These are phyloP conservation scores for Exophiala sp. DNA, from an alignment of 2,329 filamentous ascomycete species.

Conservation along the genomic window DNA sequence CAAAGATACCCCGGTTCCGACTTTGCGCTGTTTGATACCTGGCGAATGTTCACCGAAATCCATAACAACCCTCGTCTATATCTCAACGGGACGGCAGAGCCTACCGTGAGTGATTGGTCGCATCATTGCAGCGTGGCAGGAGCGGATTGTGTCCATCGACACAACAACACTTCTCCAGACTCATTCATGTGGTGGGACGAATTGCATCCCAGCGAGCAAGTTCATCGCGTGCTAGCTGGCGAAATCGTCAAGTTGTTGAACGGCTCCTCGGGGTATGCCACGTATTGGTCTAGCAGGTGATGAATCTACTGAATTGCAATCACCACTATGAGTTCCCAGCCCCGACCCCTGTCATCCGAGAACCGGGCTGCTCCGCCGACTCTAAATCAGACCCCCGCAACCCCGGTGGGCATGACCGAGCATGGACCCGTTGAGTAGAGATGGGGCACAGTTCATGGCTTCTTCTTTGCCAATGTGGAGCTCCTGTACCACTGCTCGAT, in stretches of 20 bases:
- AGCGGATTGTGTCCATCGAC: background rate
- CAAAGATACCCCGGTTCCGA: constrained; percentile 52
- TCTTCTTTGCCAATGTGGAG: background rate
- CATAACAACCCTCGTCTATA: constrained; percentile 58
- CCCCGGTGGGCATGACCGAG: background rate
- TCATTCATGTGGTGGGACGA: constrained; percentile 43
- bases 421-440: background rate
- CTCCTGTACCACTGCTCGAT: background rate
- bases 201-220: constrained; percentile 64
- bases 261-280: constrained; percentile 37
- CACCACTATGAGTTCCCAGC: background rate
- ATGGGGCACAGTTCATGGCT: background rate
- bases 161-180: constrained; percentile 4
- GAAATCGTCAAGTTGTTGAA: constrained; percentile 55
- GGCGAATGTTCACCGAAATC: constrained; percentile 49
- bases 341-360: background rate
- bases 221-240: constrained; percentile 54
- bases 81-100: constrained; percentile 59
- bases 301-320: background rate
- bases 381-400: background rate
- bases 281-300: constrained; percentile 7
- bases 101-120: constrained; percentile 59
- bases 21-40: constrained; percentile 65
- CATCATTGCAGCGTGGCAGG: constrained; percentile 48
- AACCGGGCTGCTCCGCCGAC: background rate